Base-by-base conservation (phyloP, 1,284 basidiomycete genomes). In the Sporisorium sorghi region DNA sequence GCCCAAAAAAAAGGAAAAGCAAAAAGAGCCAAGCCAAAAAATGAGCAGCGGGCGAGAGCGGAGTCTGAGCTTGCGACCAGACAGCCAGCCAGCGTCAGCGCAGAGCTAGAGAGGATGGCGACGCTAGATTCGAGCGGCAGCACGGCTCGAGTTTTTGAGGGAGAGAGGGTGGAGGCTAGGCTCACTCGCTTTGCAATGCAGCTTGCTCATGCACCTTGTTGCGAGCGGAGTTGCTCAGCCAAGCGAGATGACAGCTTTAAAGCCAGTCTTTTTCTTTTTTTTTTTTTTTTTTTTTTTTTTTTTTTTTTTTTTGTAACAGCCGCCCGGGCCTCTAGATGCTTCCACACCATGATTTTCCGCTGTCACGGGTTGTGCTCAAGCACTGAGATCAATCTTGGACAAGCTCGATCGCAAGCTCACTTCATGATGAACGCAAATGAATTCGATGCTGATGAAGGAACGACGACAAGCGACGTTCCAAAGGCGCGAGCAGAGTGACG, bases 221-320 rank as follows among this genome's bases (percentile, higher is more conserved):
- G 33, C 14, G 50, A 52, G 42, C 50, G 50, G 50, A 59, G 50
- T 59, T 60, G 49, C 33, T 59, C 42, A 39, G 49, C 49, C 57
- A 44, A 47, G 50, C 50, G 50, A 52, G 37, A 17, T 37, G 48
- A 32, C 47, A 30, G 44, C 30, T 32, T 11, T 32, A 32, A 32
- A 32, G 30, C 11, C 30, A 32, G 11, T 32, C 11, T 32, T 32
- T 32, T 11, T 32, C n/a, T n/a, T n/a, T n/a, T n/a, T n/a, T n/a
- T n/a, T n/a, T n/a, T n/a, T n/a, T n/a, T n/a, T n/a, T n/a, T n/a
- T n/a, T n/a, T n/a, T n/a, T n/a, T n/a, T n/a, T n/a, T n/a, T n/a
- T n/a, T n/a, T n/a, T n/a, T n/a, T n/a, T n/a, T n/a, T n/a, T n/a
- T n/a, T n/a, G n/a, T n/a, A n/a, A n/a, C n/a, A n/a, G n/a, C n/a